Conservation (phyloP, 768 basidiomycete genomes). For the Tylopilus sp. region DNA sequence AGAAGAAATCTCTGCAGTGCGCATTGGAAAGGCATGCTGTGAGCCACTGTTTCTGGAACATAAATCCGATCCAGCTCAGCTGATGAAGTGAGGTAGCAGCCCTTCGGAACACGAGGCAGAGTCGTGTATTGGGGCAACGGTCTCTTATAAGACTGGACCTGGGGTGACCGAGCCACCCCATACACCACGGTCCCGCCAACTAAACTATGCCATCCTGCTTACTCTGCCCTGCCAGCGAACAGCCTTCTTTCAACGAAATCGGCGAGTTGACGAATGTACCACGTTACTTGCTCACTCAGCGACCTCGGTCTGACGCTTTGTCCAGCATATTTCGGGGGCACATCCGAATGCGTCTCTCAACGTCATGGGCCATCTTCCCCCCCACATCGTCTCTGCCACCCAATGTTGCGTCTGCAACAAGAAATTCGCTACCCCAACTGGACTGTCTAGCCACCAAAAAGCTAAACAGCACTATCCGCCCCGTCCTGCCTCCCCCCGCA, state of each 20-base stretch:
- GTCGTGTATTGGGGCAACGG: conserved; percentile 32
- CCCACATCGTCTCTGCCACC: conserved; percentile 8
- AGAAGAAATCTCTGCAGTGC: conserved; percentile 10
- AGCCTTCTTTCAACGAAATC: conserved; percentile 21
- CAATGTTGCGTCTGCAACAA: conserved; percentile 26
- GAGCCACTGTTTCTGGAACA: conserved; percentile 19
- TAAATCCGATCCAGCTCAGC: conserved; percentile 20
- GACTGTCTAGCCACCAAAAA: conserved; percentile 18
- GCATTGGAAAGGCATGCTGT: conserved; percentile 27
- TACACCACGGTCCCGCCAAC: conserved; percentile 15
- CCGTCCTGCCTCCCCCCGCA: conserved; percentile 5
- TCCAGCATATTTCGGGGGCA: conserved; percentile 22
- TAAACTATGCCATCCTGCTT: conserved; percentile 25
- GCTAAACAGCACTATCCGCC: conserved; percentile 22
- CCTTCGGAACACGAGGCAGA: conserved; percentile 28
- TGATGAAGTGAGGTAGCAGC: conserved; percentile 25
- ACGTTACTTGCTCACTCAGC: neutral
- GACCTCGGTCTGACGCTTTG: conserved; percentile 3
- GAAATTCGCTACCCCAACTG: conserved; percentile 18
- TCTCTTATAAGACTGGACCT: conserved; percentile 28
- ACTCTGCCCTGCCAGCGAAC: conserved; percentile 21
- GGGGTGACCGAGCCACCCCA: conserved; percentile 10
- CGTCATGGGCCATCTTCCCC: neutral
- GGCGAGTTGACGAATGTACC: conserved; percentile 17
- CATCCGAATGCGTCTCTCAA: conserved; percentile 11